These are phyloP conservation scores for Sabuloglossum arenarium DNA, from an alignment of 495 filamentous ascomycete species.

Conservation along the genomic window DNA sequence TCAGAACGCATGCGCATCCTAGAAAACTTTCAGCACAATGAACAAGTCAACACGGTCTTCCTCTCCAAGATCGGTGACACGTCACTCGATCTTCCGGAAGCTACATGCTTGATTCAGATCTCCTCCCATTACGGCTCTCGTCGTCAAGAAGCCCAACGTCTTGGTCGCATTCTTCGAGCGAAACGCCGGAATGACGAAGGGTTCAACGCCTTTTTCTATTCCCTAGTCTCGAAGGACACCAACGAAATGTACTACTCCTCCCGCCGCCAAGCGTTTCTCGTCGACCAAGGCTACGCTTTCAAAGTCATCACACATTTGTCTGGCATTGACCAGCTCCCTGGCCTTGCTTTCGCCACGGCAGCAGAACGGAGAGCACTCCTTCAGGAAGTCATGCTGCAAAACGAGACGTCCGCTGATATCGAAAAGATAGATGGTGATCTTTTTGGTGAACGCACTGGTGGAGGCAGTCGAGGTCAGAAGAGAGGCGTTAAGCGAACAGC, in stretches of 20 bases:
- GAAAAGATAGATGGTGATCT: constrained; percentile 69
- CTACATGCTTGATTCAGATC: constrained; percentile 94
- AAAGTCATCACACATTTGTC: constrained; percentile 95
- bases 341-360: constrained; percentile 59
- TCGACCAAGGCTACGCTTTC: constrained; percentile 97
- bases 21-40: constrained; percentile 93
- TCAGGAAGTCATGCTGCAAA: constrained; percentile 79
- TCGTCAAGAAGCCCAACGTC: constrained; percentile 86
- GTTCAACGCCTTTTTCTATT: constrained; percentile 99
- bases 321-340: constrained; percentile 67
- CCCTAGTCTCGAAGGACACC: constrained; percentile 88
- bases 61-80: constrained; percentile 97
- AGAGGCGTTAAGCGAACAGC: constrained; percentile 54
- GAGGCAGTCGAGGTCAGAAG: constrained; percentile 19
- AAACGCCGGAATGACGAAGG: constrained; percentile 96
- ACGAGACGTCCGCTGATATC: constrained; percentile 55
- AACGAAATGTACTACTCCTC: constrained; percentile 97
- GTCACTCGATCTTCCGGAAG: constrained; percentile 87
- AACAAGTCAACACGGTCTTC: constrained; percentile 85
- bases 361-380: constrained; percentile 75
- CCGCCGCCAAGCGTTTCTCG: constrained; percentile 91
- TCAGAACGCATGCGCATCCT: constrained; percentile 74
- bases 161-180: constrained; percentile 86
- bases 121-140: constrained; percentile 96
- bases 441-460: constrained; percentile 40